These are phyloP conservation scores for Catenaria anguillulae DNA, from an alignment of 371 early-diverging fungal species.

Conservation along the genomic window DNA sequence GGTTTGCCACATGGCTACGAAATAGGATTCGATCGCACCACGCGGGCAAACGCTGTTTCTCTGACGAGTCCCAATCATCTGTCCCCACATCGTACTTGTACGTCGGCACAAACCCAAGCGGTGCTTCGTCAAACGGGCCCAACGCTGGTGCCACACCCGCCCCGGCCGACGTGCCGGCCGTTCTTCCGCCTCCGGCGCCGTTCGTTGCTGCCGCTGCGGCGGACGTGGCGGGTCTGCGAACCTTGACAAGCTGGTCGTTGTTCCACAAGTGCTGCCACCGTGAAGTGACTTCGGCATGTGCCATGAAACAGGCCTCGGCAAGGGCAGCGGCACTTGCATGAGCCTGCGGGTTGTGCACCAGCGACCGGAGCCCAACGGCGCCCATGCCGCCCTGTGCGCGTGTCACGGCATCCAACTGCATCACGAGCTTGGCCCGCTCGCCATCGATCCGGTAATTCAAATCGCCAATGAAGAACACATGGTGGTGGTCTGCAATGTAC, in stretches of 20 bases:
- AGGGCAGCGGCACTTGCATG: not conserved
- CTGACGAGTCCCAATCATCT: conserved; percentile 54
- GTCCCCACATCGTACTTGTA: conserved; percentile 67
- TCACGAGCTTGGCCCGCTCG: conserved; percentile 38
- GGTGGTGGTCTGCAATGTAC: conserved; percentile 56
- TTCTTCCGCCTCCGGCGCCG: too few relatives aligned
- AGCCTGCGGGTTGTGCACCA: not conserved
- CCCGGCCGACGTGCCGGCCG: not conserved
- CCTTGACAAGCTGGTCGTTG: conserved; percentile 48
- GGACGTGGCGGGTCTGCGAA: conserved; percentile 17
- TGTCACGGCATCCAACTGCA: conserved; percentile 18
- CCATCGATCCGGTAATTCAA: conserved; percentile 70
- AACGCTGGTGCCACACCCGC: conserved; percentile 39
- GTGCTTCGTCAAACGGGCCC: conserved; percentile 44
- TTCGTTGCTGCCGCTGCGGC: not conserved
- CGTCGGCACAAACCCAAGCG: conserved; percentile 57
- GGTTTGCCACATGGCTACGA: conserved; percentile 15
- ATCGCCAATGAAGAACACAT: conserved; percentile 58
- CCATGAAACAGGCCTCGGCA: not conserved
- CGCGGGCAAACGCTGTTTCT: conserved; percentile 62
- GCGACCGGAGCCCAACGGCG: not conserved
- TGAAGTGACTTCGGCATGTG: not conserved
- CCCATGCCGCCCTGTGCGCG: not conserved
- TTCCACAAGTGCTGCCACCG: conserved; percentile 21
- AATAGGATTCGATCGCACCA: conserved; percentile 73